phyloP scores from a whole-genome alignment of 2,329 filamentous ascomycete genomes.

The Thielaviopsis musarum region DNA sequence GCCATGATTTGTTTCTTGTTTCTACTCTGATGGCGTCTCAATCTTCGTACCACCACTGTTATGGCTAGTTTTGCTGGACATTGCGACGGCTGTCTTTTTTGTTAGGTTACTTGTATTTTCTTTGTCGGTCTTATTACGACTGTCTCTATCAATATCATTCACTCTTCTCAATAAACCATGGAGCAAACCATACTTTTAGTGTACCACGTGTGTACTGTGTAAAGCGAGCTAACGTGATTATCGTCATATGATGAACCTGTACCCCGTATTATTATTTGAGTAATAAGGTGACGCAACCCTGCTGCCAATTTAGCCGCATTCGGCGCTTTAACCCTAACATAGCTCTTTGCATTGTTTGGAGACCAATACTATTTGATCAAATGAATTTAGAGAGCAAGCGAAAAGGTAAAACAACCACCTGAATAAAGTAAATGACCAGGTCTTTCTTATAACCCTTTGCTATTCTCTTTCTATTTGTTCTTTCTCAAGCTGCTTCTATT shows the following conservation, averaged over 20 bases:
- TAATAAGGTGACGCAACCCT: neutral
- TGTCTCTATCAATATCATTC: neutral
- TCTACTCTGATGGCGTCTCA: neutral
- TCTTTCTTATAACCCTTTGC: neutral
- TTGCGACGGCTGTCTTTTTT: neutral
- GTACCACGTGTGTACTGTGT: no score
- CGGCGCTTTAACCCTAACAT: neutral
- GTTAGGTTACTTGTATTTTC: neutral
- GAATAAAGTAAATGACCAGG: neutral
- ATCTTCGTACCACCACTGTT: neutral
- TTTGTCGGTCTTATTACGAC: neutral
- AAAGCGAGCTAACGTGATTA: neutral
- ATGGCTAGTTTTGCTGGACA: neutral
- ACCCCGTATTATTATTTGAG: neutral
- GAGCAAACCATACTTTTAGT: no score
- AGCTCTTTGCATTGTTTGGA: neutral
- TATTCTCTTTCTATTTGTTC: no score
- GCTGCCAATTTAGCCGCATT: neutral
- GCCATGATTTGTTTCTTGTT: neutral
- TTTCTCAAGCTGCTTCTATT: no score
- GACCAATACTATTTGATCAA: neutral
- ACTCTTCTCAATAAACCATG: neutral
- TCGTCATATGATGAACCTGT: neutral
- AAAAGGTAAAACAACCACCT: neutral
- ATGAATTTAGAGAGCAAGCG: neutral